Evolutionary conservation across 2,329 filamentous ascomycete species (phyloP).

Genomic region (Pochonia chlamydosporia): DNA sequence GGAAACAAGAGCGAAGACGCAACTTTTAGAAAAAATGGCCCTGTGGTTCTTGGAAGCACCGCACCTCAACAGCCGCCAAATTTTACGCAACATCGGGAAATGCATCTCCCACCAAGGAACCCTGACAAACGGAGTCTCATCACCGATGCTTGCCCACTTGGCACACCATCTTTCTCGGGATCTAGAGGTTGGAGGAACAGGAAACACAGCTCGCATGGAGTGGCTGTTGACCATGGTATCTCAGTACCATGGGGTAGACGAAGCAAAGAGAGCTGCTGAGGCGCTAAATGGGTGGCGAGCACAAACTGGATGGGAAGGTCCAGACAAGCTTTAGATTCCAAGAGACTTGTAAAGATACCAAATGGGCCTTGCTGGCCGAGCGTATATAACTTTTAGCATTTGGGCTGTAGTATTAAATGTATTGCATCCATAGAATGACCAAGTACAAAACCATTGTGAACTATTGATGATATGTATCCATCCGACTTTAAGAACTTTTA

Average conservation of each 20-base stretch:
- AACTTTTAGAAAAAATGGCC: slow-evolving; percentile 24
- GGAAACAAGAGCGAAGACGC: slow-evolving; percentile 16
- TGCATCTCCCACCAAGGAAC: slow-evolving; percentile 19
- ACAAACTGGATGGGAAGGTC: slow-evolving; percentile 7
- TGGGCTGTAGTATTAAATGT: too few species aligned
- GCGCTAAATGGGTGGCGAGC: slow-evolving; percentile 19
- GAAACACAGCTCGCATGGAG: slow-evolving; percentile 22
- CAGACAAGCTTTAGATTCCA: neutral
- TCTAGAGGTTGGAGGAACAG: slow-evolving; percentile 25
- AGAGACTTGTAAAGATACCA: too few species aligned
- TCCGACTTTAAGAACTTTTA: too few species aligned
- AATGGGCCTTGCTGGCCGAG: too few species aligned
- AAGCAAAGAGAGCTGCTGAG: slow-evolving; percentile 12
- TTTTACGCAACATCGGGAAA: slow-evolving; percentile 23
- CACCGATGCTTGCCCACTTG: slow-evolving; percentile 20
- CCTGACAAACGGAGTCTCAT: slow-evolving; percentile 17
- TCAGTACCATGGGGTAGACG: slow-evolving; percentile 12
- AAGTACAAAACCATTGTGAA: too few species aligned
- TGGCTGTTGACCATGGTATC: slow-evolving; percentile 24
- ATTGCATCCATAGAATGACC: too few species aligned
- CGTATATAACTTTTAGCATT: too few species aligned
- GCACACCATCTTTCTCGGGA: slow-evolving; percentile 24
- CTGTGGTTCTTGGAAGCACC: slow-evolving; percentile 21
- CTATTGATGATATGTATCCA: too few species aligned
- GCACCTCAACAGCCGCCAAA: slow-evolving; percentile 22